A percentile compares a stretch with the other conserved stretches of the same genome.
phyloP scores from a whole-genome alignment of 345 rosid genomes.

The Camelina laxa region DNA sequence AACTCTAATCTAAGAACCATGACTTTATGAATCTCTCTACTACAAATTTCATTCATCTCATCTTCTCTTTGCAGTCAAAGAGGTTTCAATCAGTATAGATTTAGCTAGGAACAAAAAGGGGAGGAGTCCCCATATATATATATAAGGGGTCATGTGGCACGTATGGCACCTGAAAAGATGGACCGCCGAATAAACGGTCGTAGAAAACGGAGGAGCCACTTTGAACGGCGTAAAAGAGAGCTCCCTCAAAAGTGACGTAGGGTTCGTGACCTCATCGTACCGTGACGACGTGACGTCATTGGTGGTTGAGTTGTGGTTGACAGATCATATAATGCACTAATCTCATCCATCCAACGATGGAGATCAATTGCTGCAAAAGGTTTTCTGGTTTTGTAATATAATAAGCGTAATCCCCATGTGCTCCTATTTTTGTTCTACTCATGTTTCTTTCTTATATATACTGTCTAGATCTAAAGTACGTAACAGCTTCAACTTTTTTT shows the following conservation, averaged over 20 bases:
- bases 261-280: conserved; percentile 20
- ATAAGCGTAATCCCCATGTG: conserved; percentile 21
- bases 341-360: conserved; percentile 34
- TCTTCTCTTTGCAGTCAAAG: neutral
- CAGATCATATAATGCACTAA: conserved; percentile 33
- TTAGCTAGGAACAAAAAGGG: neutral
- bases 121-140: neutral
- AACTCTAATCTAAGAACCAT: conserved; percentile 9
- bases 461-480: conserved; percentile 28
- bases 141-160: conserved; percentile 26
- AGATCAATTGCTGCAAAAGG: conserved; percentile 14
- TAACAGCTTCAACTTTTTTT: neutral
- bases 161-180: conserved; percentile 35
- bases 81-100: conserved; percentile 5
- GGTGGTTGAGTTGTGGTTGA: conserved; percentile 27
- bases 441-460: neutral
- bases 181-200: conserved; percentile 25
- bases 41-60: neutral
- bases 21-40: conserved; percentile 1
- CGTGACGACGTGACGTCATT: conserved; percentile 13
- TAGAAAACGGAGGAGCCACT: conserved; percentile 29
- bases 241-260: conserved; percentile 28
- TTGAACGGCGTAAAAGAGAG: conserved; percentile 9
- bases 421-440: neutral
- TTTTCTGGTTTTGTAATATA: conserved; percentile 1